These are phyloP conservation scores for Penstemon davidsonii DNA, from an alignment of 257 asterid species.

Conservation along the genomic window DNA sequence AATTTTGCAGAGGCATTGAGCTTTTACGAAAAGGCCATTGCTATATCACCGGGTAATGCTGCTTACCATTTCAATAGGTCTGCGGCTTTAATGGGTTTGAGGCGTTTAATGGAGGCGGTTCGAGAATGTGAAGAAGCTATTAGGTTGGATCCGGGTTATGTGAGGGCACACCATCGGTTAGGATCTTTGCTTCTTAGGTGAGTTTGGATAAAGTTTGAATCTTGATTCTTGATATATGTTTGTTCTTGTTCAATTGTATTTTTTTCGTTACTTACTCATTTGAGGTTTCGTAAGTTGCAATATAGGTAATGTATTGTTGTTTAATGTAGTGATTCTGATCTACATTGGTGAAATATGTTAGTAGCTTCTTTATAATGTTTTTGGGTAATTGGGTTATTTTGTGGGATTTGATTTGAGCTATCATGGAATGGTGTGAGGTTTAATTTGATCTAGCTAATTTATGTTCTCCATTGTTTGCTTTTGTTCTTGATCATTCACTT, in stretches of 20 bases:
- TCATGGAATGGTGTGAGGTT: slow-evolving; percentile 25
- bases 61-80: slow-evolving; percentile 76
- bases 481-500: slow-evolving; percentile 26
- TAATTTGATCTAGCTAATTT: slow-evolving; percentile 26
- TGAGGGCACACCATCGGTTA: slow-evolving; percentile 82
- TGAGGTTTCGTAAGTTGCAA: slow-evolving; percentile 21
- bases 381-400: background rate
- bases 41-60: slow-evolving; percentile 61
- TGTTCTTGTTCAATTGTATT: slow-evolving; percentile 12
- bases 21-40: slow-evolving; percentile 79
- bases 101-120: slow-evolving; percentile 61
- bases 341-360: slow-evolving; percentile 27
- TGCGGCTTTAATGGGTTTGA: slow-evolving; percentile 75
- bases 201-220: slow-evolving; percentile 34
- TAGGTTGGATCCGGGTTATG: slow-evolving; percentile 81
- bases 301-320: background rate
- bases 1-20: slow-evolving; percentile 61
- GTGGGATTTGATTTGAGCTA: background rate
- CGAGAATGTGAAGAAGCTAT: slow-evolving; percentile 87
- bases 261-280: slow-evolving; percentile 8
- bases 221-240: slow-evolving; percentile 21
- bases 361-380: slow-evolving; percentile 2
- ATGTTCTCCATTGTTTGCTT: slow-evolving; percentile 24
- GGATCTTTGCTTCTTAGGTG: slow-evolving; percentile 86
- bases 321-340: slow-evolving; percentile 19